Percentiles rank a stretch among this genome's conserved stretches.
Evolutionary conservation across 768 basidiomycete genomes (phyloP).

Genomic region (Sistotremastrum suecicum): DNA sequence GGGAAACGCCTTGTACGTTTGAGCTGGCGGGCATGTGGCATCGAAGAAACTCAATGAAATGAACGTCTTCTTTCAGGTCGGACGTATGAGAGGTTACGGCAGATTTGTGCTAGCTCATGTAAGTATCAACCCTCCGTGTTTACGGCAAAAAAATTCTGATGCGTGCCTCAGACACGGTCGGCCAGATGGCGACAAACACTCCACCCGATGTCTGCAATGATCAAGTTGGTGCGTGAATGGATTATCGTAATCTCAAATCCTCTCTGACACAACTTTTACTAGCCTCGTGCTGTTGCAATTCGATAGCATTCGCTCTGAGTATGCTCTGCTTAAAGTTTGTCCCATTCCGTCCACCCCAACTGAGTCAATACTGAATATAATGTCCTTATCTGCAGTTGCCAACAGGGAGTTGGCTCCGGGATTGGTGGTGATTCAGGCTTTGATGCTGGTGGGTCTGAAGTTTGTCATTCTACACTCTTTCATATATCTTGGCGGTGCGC

Average conservation of each 20-base stretch:
- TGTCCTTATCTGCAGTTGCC: constrained; percentile 11
- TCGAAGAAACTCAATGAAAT: too few species aligned
- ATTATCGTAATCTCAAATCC: not conserved
- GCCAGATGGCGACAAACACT: constrained; percentile 9
- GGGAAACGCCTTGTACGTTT: constrained; percentile 16
- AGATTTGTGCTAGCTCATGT: constrained; percentile 13
- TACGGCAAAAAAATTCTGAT: too few species aligned
- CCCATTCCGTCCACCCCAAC: too few species aligned
- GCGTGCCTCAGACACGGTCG: constrained; percentile 10
- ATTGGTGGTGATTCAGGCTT: not conserved
- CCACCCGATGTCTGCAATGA: constrained; percentile 15
- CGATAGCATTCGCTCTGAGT: constrained; percentile 14
- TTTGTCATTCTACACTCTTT: too few species aligned
- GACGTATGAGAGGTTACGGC: constrained; percentile 15
- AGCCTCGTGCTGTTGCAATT: constrained; percentile 17
- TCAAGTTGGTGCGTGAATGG: constrained; percentile 10
- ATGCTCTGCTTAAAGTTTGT: constrained; percentile 19
- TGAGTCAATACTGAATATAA: too few species aligned
- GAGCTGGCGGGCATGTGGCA: not conserved
- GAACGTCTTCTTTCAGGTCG: constrained; percentile 8
- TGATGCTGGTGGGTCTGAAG: too few species aligned
- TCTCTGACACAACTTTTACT: not conserved
- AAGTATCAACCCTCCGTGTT: too few species aligned
- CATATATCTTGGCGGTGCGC: constrained; percentile 3
- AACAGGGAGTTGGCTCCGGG: constrained; percentile 8